These are phyloP conservation scores for Sporothrix curviconia DNA, from an alignment of 2,329 filamentous ascomycete species.

Conservation along the genomic window DNA sequence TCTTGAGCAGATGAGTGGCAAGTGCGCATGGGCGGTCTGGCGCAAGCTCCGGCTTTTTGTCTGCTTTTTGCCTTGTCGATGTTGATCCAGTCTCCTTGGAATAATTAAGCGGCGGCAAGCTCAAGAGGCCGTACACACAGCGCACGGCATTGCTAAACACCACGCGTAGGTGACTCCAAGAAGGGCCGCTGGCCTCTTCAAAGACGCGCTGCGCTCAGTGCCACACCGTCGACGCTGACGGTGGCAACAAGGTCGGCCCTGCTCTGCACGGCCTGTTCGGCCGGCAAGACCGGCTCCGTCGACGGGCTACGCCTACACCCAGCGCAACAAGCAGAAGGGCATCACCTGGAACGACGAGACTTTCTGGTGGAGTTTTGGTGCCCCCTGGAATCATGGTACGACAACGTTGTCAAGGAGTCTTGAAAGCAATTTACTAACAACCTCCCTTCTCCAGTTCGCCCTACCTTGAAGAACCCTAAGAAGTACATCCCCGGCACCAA, in stretches of 20 bases:
- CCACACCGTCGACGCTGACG: constrained; percentile 87
- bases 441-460: constrained; percentile 68
- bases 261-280: constrained; percentile 96
- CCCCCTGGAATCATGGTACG: too few species aligned
- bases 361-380: constrained; percentile 69
- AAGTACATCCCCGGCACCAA: constrained; percentile 99
- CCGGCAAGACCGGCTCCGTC: constrained; percentile 84
- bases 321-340: constrained; percentile 98
- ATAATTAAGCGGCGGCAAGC: too few species aligned
- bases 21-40: too few species aligned
- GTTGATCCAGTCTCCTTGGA: too few species aligned
- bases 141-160: background rate
- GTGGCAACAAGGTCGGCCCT: constrained; percentile 97
- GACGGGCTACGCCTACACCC: constrained; percentile 95
- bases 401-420: too few species aligned
- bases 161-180: constrained; percentile 71
- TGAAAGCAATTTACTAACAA: too few species aligned
- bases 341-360: constrained; percentile 80
- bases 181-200: constrained; percentile 99
- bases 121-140: too few species aligned
- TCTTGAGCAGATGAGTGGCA: too few species aligned
- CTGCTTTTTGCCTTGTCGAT: too few species aligned
- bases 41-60: too few species aligned
- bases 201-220: constrained; percentile 98
- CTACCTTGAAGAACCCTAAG: constrained; percentile 99